phyloP scores from a whole-genome alignment of 2,329 filamentous ascomycete species.

The Aspergillus viridinutans region DNA sequence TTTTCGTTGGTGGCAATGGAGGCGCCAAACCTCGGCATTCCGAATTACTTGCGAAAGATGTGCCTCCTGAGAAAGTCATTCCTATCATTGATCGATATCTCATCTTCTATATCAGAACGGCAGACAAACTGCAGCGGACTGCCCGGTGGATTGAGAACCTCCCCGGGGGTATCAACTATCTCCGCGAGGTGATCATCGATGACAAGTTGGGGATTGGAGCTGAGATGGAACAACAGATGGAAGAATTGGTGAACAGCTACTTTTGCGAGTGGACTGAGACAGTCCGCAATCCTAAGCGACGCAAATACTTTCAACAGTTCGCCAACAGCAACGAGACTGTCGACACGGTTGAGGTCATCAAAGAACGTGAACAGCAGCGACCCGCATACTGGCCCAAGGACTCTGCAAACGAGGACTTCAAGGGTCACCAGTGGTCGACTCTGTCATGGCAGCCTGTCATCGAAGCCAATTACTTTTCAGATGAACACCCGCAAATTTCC shows the following conservation, averaged over 20 bases:
- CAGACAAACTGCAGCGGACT: conserved; percentile 83
- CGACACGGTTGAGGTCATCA: conserved; percentile 65
- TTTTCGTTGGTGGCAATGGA: conserved; percentile 86
- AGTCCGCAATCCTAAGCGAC: conserved; percentile 63
- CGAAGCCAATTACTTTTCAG: conserved; percentile 64
- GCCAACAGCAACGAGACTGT: conserved; percentile 72
- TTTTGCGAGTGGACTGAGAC: conserved; percentile 92
- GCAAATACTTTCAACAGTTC: conserved; percentile 74
- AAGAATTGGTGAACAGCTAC: conserved; percentile 74
- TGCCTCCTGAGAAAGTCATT: conserved; percentile 75
- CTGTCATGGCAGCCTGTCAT: conserved; percentile 78
- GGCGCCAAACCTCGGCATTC: conserved; percentile 79
- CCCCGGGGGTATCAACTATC: conserved; percentile 77
- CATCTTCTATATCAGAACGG: conserved; percentile 90
- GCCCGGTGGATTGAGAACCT: conserved; percentile 82
- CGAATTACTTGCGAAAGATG: conserved; percentile 80
- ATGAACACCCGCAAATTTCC: conserved; percentile 63
- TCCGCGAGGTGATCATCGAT: conserved; percentile 75
- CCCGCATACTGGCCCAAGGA: conserved; percentile 76
- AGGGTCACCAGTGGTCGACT: conserved; percentile 59
- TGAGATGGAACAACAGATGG: conserved; percentile 82
- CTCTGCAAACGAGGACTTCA: conserved; percentile 66
- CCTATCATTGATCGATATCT: conserved; percentile 84
- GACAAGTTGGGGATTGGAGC: conserved; percentile 83
- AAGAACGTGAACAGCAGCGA: conserved; percentile 67